phyloP scores from a whole-genome alignment of 23 red algal genomes.

The Gracilariopsis chorda region DNA sequence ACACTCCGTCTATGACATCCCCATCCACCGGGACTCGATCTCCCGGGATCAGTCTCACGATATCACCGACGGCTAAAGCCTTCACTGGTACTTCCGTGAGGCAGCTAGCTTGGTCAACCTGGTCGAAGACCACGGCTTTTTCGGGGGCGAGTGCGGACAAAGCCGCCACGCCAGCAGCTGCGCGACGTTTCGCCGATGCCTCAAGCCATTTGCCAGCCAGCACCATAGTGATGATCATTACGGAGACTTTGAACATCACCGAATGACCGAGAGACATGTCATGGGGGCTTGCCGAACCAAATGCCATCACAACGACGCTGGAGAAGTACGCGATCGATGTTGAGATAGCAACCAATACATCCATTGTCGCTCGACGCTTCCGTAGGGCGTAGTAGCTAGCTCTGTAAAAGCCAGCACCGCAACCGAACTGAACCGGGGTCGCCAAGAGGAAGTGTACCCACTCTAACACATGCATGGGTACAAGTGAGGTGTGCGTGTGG shows the following conservation, averaged over 20 bases:
- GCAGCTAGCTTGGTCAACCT: conserved; percentile 14
- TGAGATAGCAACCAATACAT: conserved; percentile 86
- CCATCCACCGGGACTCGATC: conserved; percentile 83
- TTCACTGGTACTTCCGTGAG: conserved; percentile 69
- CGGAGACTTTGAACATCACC: conserved; percentile 63
- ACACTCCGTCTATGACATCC: conserved; percentile 66
- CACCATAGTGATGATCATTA: conserved; percentile 94
- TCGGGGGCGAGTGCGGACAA: conserved; percentile 55
- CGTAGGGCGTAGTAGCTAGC: conserved; percentile 86
- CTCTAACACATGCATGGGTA: conserved; percentile 1
- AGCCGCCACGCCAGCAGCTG: conserved; percentile 71
- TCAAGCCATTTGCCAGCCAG: conserved; percentile 94
- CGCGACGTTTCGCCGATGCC: conserved; percentile 78
- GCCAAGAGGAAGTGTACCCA: conserved; percentile 68
- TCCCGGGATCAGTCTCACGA: conserved; percentile 76
- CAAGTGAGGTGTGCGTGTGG: conserved; percentile 17
- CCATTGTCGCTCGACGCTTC: conserved; percentile 92
- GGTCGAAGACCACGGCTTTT: conserved; percentile 49
- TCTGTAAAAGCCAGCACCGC: conserved; percentile 89
- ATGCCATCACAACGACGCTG: conserved; percentile 62
- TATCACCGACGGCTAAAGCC: conserved; percentile 71
- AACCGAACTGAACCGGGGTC: conserved; percentile 87
- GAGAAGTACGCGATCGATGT: conserved; percentile 90
- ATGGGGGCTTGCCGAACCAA: not conserved
- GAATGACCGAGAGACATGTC: conserved; percentile 73